A percentile compares a stretch with the other conserved stretches of the same genome.
Conservation (phyloP, 306 rosid genomes). For the Abrus precatorius region DNA sequence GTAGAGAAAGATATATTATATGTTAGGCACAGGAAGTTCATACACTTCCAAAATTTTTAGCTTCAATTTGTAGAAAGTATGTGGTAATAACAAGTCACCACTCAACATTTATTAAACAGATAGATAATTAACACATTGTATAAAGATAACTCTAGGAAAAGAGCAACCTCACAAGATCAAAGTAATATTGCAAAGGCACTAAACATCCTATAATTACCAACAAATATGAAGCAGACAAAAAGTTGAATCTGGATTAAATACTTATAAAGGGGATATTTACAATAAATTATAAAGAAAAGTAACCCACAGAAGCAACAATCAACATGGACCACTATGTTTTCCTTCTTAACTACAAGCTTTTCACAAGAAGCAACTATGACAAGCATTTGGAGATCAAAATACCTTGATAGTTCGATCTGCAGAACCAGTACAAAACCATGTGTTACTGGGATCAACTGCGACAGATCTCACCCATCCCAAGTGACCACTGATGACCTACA, state of each 20-base stretch:
- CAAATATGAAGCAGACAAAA: slow-evolving; percentile 2
- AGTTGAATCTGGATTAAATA: slow-evolving; percentile 8
- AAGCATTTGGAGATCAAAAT: slow-evolving; percentile 46
- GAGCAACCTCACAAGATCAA: slow-evolving; percentile 10
- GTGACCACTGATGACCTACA: slow-evolving; percentile 96
- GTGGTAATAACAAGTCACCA: background rate
- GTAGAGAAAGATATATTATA: slow-evolving; percentile 8
- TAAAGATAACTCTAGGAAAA: slow-evolving; percentile 19
- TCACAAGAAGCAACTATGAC: slow-evolving; percentile 28
- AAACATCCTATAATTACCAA: background rate
- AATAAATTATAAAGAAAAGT: slow-evolving; percentile 24
- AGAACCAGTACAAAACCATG: slow-evolving; percentile 98
- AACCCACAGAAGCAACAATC: slow-evolving; percentile 38
- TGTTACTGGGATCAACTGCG: slow-evolving; percentile 97
- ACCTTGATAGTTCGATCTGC: slow-evolving; percentile 99
- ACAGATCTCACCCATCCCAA: slow-evolving; percentile 98
- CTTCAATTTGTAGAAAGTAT: slow-evolving; percentile 5
- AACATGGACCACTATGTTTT: slow-evolving; percentile 28
- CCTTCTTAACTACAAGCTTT: slow-evolving; percentile 4
- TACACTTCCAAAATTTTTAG: slow-evolving; percentile 26
- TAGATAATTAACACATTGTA: background rate
- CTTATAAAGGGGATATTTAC: background rate
- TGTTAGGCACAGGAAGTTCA: slow-evolving; percentile 9
- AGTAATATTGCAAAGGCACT: slow-evolving; percentile 24
- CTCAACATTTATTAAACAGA: background rate